Percentiles rank a stretch among this genome's conserved stretches.
Evolutionary conservation across 139 green algal genomes (phyloP).

Genomic region (Dunaliella sp.): DNA sequence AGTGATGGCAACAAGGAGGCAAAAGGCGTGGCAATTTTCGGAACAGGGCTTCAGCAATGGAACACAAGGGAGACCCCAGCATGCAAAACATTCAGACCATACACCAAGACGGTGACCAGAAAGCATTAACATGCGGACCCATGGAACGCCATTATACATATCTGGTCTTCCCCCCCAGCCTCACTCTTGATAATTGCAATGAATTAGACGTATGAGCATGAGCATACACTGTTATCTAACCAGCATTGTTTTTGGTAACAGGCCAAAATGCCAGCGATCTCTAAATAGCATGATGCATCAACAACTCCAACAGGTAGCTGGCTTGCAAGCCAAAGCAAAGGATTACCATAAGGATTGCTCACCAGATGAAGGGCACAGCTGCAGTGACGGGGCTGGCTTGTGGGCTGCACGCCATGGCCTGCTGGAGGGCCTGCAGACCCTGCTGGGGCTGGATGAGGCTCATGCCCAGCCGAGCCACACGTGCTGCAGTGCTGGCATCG

Average conservation of each 20-base stretch:
- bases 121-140: no score
- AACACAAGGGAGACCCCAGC: no score
- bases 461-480: constrained; percentile 68
- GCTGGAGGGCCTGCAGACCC: constrained; percentile 54
- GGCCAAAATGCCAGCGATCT: neutral
- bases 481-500: constrained; percentile 38
- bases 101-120: no score
- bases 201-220: neutral
- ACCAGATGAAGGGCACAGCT: constrained; percentile 39
- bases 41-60: no score
- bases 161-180: neutral
- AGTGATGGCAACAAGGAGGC: no score
- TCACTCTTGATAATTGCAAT: neutral
- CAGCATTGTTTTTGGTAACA: neutral
- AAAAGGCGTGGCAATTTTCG: no score
- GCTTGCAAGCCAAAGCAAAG: no score
- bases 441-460: constrained; percentile 45
- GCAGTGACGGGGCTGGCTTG: constrained; percentile 11
- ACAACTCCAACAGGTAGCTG: no score
- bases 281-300: neutral
- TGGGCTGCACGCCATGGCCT: neutral
- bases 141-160: no score
- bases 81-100: no score
- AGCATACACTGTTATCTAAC: neutral
- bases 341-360: constrained; percentile 27